These are phyloP conservation scores for Macaranga tanarius DNA, from an alignment of 441 rosid species.

Conservation along the genomic window DNA sequence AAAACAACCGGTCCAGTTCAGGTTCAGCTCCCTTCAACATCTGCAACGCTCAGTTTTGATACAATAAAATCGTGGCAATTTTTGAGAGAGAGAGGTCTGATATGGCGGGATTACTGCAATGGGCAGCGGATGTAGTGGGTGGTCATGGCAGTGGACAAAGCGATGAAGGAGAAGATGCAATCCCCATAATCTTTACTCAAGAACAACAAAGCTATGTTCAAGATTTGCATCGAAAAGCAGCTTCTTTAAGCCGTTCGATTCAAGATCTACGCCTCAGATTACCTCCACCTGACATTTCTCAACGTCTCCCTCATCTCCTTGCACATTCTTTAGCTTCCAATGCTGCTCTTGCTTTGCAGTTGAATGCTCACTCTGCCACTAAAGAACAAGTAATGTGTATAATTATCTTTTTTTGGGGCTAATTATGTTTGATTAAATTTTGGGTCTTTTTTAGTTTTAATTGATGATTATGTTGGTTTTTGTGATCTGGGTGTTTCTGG, in stretches of 20 bases:
- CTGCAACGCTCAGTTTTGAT: background rate
- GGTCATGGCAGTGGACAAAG: constrained; percentile 47
- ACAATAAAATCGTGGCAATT: background rate
- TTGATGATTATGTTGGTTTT: background rate
- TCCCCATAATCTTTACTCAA: constrained; percentile 43
- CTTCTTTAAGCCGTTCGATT: constrained; percentile 70
- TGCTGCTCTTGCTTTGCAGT: constrained; percentile 85
- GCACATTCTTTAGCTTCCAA: constrained; percentile 91
- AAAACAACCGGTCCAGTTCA: no score
- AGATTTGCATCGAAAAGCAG: constrained; percentile 65
- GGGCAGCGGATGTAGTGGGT: constrained; percentile 85
- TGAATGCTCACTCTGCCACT: constrained; percentile 88
- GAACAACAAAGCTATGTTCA: constrained; percentile 66
- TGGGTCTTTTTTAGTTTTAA: constrained; percentile 2
- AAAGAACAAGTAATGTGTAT: constrained; percentile 60
- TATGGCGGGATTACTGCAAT: constrained; percentile 80
- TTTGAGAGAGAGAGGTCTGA: background rate
- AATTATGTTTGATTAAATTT: background rate
- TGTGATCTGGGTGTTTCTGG: background rate
- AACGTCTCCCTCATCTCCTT: constrained; percentile 86
- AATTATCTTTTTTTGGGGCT: background rate
- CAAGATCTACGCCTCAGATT: constrained; percentile 79
- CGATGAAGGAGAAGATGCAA: constrained; percentile 18
- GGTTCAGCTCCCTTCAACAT: background rate
- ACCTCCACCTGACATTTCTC: constrained; percentile 83